A percentile compares a stretch with the other conserved stretches of the same genome.
Evolutionary conservation across 495 filamentous ascomycete genomes (phyloP).

Genomic region (Aspergillus ostianus): DNA sequence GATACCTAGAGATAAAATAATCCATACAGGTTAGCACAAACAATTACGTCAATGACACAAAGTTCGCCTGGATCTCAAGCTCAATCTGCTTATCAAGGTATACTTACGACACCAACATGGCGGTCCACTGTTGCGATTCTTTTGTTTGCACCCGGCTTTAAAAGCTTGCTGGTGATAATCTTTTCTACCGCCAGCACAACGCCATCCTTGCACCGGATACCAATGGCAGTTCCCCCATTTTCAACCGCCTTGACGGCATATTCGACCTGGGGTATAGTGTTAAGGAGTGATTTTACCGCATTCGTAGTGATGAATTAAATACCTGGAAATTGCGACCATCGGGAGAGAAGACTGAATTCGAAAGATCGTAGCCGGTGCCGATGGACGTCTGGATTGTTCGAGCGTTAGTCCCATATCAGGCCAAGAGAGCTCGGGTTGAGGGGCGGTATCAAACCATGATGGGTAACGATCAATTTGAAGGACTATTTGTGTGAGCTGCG

Average conservation of each 20-base stretch:
- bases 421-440: conserved; percentile 8
- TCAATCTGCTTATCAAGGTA: not conserved
- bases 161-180: conserved; percentile 88
- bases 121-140: conserved; percentile 92
- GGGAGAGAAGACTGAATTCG: conserved; percentile 98
- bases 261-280: conserved; percentile 62
- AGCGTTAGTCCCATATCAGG: conserved; percentile 9
- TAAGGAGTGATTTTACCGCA: conserved; percentile 5
- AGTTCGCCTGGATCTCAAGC: not conserved
- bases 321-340: conserved; percentile 98
- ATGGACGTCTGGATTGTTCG: conserved; percentile 77
- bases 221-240: conserved; percentile 94
- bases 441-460: conserved; percentile 35
- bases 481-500: not conserved
- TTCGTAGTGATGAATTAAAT: conserved; percentile 11
- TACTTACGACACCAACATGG: conserved; percentile 86
- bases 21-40: conserved; percentile 9
- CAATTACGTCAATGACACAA: not conserved
- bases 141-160: conserved; percentile 93
- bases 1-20: conserved; percentile 61
- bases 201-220: conserved; percentile 95
- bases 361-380: conserved; percentile 98
- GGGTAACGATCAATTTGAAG: conserved; percentile 1
- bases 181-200: conserved; percentile 97
- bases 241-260: conserved; percentile 98